Evolutionary conservation across 441 rosid species (phyloP), one percentile per base, ranked within the genome.

Genomic region (Metrosideros polymorpha): DNA sequence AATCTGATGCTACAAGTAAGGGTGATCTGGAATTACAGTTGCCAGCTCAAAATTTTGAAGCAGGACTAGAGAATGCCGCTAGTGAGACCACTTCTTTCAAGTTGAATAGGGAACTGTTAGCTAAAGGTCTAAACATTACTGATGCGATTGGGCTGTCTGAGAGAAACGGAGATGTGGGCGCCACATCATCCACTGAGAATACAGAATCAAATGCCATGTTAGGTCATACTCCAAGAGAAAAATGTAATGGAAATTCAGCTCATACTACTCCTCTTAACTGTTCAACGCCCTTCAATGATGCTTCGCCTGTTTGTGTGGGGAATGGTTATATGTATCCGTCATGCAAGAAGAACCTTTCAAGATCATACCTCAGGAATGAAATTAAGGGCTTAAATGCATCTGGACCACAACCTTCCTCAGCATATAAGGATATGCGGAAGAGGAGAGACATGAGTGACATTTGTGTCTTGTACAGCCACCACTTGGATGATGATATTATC

Each of bases 391-490:
- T 89, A 86, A 90, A 87, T 79, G 88, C 86, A 86, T 83, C 91
- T 9, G 86, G 77, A 17, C 87, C 88, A 63, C 83, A 83, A 53
- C 90, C 86, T 77, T 85, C 89, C 87, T 87, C 85, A 50, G 49
- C 85, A 75, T 87, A 89, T 86, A 94, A 91, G 91, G 90, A 87
- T 86, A 59, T 90, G 84, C 91, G 94, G 89, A 91, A 83, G 89
- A 89, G 94, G 88, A 93, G 92, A 90, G 92, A 91, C 77, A 82
- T 87, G 88, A 88, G 90, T 42, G 86, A 85, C 88, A 89, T 92
- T 71, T 89, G 92, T 53, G 89, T 94, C 87, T 86, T 94, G 89
- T 93, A 91, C 86, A 94, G 97, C 91, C 92, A 91, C 84, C 92
- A 92, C 87, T 89, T 94, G 88, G 93, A 89, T 88, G 92, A 87